phyloP scores from a whole-genome alignment of 1,284 basidiomycete species.

The Mycena sp. region DNA sequence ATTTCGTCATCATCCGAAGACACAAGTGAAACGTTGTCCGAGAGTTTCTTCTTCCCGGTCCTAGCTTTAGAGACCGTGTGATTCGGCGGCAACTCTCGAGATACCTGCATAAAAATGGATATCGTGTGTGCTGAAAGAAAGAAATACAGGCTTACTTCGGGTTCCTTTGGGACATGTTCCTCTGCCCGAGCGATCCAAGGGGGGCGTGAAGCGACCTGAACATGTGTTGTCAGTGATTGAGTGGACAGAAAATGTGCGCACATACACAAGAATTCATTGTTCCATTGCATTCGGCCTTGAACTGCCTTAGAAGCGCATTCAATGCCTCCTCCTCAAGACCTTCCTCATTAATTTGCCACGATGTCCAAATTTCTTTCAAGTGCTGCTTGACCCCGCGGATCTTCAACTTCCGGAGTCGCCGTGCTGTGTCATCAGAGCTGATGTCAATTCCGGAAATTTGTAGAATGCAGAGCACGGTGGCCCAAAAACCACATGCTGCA shows the following conservation, averaged over 20 bases:
- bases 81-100: no score
- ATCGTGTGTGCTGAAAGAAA: not conserved
- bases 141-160: not conserved
- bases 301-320: not conserved
- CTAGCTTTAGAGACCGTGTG: no score
- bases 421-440: not conserved
- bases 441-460: not conserved
- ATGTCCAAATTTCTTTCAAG: conserved; percentile 6
- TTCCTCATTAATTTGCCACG: not conserved
- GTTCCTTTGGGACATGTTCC: not conserved
- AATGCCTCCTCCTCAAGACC: conserved; percentile 1
- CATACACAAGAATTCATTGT: not conserved
- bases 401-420: not conserved
- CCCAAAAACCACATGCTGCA: conserved; percentile 5
- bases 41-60: no score
- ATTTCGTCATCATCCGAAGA: no score
- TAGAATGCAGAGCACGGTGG: not conserved
- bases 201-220: conserved; percentile 1
- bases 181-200: conserved; percentile 2
- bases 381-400: not conserved
- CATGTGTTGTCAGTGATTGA: not conserved
- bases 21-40: no score
- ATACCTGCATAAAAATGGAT: no score
- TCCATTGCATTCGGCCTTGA: not conserved
- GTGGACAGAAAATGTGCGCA: not conserved